A percentile compares a stretch with the other conserved stretches of the same genome.
Evolutionary conservation across 768 basidiomycete species (phyloP).

Genomic region (Russula ochroleuca): DNA sequence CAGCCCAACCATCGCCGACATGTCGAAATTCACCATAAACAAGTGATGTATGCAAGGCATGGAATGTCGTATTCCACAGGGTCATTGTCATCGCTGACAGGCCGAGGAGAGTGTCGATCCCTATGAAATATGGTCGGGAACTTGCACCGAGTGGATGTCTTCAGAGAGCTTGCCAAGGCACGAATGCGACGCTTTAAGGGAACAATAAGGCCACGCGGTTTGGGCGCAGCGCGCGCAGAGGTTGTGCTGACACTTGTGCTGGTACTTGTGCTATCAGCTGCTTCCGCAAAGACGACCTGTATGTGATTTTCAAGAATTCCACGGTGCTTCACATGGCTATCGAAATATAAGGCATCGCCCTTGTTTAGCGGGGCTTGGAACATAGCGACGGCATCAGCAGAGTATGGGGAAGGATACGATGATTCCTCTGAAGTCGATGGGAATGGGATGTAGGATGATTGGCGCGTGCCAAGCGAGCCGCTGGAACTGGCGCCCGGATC

Average conservation of each 20-base stretch:
- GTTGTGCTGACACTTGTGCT: neutral
- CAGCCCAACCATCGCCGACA: neutral
- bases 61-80: conserved; percentile 17
- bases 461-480: neutral
- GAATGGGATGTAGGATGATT: neutral
- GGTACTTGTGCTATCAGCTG: conserved; percentile 1
- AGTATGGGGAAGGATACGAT: conserved; percentile 16
- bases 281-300: neutral
- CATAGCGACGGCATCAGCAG: conserved; percentile 12
- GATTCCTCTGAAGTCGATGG: conserved; percentile 17
- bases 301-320: conserved; percentile 1
- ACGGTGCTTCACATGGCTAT: neutral
- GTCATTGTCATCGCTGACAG: neutral
- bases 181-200: conserved; percentile 7
- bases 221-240: neutral
- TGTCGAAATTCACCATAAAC: conserved; percentile 9
- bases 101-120: neutral
- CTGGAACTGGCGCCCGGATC: neutral
- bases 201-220: neutral
- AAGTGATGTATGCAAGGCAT: conserved; percentile 22
- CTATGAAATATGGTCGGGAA: neutral
- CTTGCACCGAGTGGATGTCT: neutral
- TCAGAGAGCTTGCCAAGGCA: neutral
- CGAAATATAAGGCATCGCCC: neutral
- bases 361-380: conserved; percentile 3